Conservation (phyloP, 2,329 filamentous ascomycete genomes). For the Bipolaris oryzae region DNA sequence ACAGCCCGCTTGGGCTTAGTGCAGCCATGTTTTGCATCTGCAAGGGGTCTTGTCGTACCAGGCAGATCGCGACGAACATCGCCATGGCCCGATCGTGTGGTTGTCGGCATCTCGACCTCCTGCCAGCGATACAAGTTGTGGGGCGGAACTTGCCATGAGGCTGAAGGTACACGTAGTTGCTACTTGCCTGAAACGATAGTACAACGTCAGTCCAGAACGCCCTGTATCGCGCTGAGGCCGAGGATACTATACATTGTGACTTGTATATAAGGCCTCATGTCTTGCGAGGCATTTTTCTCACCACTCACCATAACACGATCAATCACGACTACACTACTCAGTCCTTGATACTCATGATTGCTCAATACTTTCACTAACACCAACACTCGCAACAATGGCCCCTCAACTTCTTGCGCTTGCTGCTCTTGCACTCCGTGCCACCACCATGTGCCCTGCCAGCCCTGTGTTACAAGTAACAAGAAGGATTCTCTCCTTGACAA, state of each 20-base stretch:
- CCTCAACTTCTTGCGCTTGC: not conserved
- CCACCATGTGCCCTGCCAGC: not conserved
- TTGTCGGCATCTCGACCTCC: not conserved
- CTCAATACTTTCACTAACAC: not conserved
- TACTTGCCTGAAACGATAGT: not conserved
- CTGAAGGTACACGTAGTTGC: not conserved
- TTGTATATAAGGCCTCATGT: not conserved
- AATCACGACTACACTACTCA: not conserved
- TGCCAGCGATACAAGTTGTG: not conserved
- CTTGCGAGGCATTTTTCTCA: not conserved
- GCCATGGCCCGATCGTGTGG: not conserved
- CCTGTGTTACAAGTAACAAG: too few species aligned
- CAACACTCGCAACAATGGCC: not conserved
- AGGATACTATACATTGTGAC: not conserved
- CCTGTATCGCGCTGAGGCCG: not conserved
- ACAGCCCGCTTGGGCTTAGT: not conserved
- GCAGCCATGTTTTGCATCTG: not conserved
- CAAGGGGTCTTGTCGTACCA: not conserved
- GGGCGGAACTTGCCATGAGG: not conserved
- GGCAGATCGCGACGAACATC: not conserved
- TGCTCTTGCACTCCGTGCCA: constrained; percentile 1
- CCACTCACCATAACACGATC: not conserved
- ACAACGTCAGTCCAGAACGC: not conserved
- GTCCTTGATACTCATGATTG: not conserved
- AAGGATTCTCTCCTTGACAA: too few species aligned